A percentile compares a stretch with the other conserved stretches of the same genome.
These are phyloP conservation scores for Sporothrix humicola DNA, from an alignment of 2,329 filamentous ascomycete species.

Conservation along the genomic window DNA sequence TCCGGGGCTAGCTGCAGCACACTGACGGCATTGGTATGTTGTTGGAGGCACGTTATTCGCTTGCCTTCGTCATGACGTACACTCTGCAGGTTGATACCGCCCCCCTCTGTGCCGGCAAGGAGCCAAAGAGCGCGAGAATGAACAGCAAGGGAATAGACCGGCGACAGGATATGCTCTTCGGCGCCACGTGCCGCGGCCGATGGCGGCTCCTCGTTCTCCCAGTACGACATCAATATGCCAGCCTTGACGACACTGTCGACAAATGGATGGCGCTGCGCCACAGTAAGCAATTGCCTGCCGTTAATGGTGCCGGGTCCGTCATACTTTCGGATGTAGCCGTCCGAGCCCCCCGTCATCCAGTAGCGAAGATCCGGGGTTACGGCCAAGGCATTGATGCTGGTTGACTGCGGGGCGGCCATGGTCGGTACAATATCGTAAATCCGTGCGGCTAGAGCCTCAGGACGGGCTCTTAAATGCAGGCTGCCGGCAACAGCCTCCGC, in stretches of 20 bases:
- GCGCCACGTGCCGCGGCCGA: slow-evolving; percentile 50
- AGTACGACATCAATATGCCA: slow-evolving; percentile 92
- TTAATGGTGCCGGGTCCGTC: slow-evolving; percentile 96
- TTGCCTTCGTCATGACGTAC: slow-evolving; percentile 95
- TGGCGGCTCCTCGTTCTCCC: slow-evolving; percentile 89
- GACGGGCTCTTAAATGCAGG: slow-evolving; percentile 67
- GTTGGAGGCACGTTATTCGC: slow-evolving; percentile 77
- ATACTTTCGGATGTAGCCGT: slow-evolving; percentile 96
- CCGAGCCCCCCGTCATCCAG: slow-evolving; percentile 91
- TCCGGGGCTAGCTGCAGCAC: slow-evolving; percentile 82
- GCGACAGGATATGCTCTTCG: slow-evolving; percentile 73
- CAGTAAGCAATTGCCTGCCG: slow-evolving; percentile 88
- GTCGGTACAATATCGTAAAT: slow-evolving; percentile 96
- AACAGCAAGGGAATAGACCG: slow-evolving; percentile 91
- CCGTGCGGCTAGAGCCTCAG: slow-evolving; percentile 77
- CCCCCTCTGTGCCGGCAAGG: slow-evolving; percentile 86
- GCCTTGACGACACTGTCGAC: slow-evolving; percentile 97
- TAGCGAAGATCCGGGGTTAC: slow-evolving; percentile 93
- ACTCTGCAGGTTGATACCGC: slow-evolving; percentile 90
- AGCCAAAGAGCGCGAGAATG: slow-evolving; percentile 92
- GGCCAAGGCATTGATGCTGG: slow-evolving; percentile 90
- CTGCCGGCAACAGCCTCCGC: slow-evolving; percentile 38
- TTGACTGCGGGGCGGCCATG: slow-evolving; percentile 93
- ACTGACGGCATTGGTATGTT: slow-evolving; percentile 90
- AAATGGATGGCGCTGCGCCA: slow-evolving; percentile 94